These are phyloP conservation scores for Naganishia cerealis DNA, from an alignment of 1,284 basidiomycete genomes.

Conservation along the genomic window DNA sequence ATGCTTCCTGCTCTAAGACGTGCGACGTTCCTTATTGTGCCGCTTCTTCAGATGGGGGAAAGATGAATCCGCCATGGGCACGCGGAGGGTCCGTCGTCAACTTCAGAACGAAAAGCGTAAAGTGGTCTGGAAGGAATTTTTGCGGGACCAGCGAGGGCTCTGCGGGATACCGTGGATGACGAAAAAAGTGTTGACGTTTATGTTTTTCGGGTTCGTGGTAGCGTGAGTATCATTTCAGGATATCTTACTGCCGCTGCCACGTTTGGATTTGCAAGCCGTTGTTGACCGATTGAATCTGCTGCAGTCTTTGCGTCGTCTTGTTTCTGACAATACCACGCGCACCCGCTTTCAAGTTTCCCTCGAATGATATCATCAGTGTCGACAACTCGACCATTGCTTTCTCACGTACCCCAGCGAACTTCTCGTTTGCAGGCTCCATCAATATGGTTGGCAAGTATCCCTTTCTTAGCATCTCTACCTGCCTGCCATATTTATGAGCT, in stretches of 20 bases:
- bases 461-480: neutral
- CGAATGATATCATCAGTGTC: constrained; percentile 53
- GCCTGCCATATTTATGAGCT: neutral
- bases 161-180: constrained; percentile 73
- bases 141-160: constrained; percentile 68
- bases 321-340: constrained; percentile 77
- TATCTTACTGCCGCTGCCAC: neutral
- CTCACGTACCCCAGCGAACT: constrained; percentile 74
- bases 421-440: constrained; percentile 74
- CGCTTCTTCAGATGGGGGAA: constrained; percentile 63
- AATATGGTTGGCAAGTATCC: constrained; percentile 60
- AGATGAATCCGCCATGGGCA: constrained; percentile 71
- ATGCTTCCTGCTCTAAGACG: neutral
- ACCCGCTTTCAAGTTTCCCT: constrained; percentile 68
- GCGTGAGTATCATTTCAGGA: constrained; percentile 59
- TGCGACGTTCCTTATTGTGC: neutral
- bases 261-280: neutral
- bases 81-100: constrained; percentile 60
- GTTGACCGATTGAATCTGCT: neutral
- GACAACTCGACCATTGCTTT: constrained; percentile 65
- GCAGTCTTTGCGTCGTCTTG: constrained; percentile 67
- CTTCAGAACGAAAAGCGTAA: constrained; percentile 58
- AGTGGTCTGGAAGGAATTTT: constrained; percentile 67
- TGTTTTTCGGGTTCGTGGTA: constrained; percentile 63
- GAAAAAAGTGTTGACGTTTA: constrained; percentile 66